These are phyloP conservation scores for Cornus controversa DNA, from an alignment of 148 eudicot species.

Conservation along the genomic window DNA sequence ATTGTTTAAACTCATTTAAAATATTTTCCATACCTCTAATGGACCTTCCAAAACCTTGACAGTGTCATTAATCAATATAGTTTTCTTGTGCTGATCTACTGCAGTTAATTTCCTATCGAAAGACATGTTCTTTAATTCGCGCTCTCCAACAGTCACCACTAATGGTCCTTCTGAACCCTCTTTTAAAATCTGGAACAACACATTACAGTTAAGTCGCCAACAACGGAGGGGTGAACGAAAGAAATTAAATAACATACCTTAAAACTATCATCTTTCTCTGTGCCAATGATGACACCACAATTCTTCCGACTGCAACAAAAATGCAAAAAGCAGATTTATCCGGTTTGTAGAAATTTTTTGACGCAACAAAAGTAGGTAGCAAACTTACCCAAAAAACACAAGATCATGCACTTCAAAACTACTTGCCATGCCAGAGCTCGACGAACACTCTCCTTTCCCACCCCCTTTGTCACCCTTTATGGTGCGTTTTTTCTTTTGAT, in stretches of 20 bases:
- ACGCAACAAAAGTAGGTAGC: not conserved
- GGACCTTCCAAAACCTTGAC: conserved; percentile 76
- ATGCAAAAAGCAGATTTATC: not conserved
- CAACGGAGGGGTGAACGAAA: not conserved
- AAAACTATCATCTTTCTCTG: conserved; percentile 77
- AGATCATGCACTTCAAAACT: conserved; percentile 79
- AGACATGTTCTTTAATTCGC: conserved; percentile 59
- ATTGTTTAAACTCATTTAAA: conserved; percentile 4
- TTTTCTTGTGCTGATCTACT: conserved; percentile 67
- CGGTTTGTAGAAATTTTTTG: not conserved
- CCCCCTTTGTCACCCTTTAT: conserved; percentile 45
- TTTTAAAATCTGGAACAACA: conserved; percentile 57
- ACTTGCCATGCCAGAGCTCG: conserved; percentile 47
- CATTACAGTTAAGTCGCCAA: conserved; percentile 12
- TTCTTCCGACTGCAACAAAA: conserved; percentile 66
- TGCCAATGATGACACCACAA: conserved; percentile 79
- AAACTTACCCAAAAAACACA: conserved; percentile 73
- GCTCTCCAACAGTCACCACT: conserved; percentile 43
- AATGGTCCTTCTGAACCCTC: conserved; percentile 66
- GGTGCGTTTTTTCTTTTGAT: conserved; percentile 42
- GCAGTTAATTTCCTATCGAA: conserved; percentile 80
- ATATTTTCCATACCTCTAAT: conserved; percentile 51
- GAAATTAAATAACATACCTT: conserved; percentile 54
- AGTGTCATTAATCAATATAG: conserved; percentile 58
- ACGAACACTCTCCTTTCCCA: conserved; percentile 77